Base-by-base conservation (phyloP, 768 basidiomycete species). In the Trametes maxima region DNA sequence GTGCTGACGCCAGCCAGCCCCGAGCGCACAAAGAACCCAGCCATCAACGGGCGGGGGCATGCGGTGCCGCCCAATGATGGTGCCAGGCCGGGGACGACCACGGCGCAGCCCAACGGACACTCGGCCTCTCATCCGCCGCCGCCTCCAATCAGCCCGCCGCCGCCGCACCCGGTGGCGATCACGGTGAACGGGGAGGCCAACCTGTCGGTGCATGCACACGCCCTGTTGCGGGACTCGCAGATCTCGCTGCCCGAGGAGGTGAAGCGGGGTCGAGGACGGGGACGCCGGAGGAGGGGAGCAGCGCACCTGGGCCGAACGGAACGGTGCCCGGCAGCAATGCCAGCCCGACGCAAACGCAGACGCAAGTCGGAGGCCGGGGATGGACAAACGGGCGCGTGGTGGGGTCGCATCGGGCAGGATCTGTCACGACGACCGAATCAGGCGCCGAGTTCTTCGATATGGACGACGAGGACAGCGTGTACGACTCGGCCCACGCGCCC, bases 201-300 rank as follows among this genome's bases (percentile, higher is more conserved):
- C 16, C 62, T 63, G 22, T 25, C 70, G 53, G 69, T 69, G 5
- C 57, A 57, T 5, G 48, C 62, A 72, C 73, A 21, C 71, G 72
- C n/a, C 70, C 65, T 78, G 17, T 82, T 83, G n/a, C 82, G 87
- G 56, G 87, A 87, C 52, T 91, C 89, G 10, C 81, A 82, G 22
- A 82, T 88, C 51, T 84, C 87, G 36, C 78, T 92, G 39, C 88
- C 91, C 1, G 89, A 92, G 56, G 92, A 93, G 71, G 87, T 90
- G 16, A 84, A 79, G 64, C 85, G 82, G 28, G 8, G 28, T 33
- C 28, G 28, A 33, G 28, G 65, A 28, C 51, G 61, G 50, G 68
- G 33, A 44, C 62, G 17, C n/a, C 55, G 44, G 64, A 55, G 17
- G 50, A 45, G 11, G 35, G 40, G 39, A 43, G 57, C 21, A 37